Base-by-base conservation (phyloP, 768 basidiomycete genomes). In the Lactifluus echinatus region DNA sequence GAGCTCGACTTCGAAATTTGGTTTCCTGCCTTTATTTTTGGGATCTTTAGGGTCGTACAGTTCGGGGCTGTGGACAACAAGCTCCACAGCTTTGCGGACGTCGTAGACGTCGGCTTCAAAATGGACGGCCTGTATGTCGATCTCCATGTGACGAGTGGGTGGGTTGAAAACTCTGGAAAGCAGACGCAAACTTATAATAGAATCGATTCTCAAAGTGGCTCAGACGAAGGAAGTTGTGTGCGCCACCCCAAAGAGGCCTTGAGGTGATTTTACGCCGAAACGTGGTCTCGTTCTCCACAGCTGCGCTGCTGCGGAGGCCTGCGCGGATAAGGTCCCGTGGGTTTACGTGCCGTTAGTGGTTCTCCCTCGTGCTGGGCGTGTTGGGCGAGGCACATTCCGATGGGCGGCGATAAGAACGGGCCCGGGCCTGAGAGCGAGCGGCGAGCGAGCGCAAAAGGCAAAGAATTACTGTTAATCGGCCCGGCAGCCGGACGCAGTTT, bases 1-100 rank as follows among this genome's bases (percentile, higher is more conserved):
- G 12, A 89, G 71, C 17, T 53, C 64, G 53, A 90, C 78, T 44
- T 69, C 63, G 70, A 89, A 89, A 62, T 89, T 89, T 45, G 85
- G 72, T 21, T 44, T 15, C 31, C 53, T 42, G 17, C 23, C 69
- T 64, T 50, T 46, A 46, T 12, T 70, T 61, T 59, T 68, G 19
- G 73, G 69, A 31, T 70, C 66, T 28, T 67, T 63, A 4, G 73
- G 69, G 39, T 69, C 62, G 61, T 71, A 69, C 62, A 83, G 80
- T 19, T 76, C 75, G 23, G 76, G 72, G 5, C 76, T 74, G 61
- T 89, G 87, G 0, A 90, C 68, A 39, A 83, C 72, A 6, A 63
- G 53, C 4, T 82, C 80, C 51, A 90, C 73, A 8, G 68, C 72
- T 36, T 80, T 75, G 31, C 77, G 83, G 19, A 88, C 73, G 31